Base-by-base conservation (phyloP, 83 land plant genomes). In the Picea abies region DNA sequence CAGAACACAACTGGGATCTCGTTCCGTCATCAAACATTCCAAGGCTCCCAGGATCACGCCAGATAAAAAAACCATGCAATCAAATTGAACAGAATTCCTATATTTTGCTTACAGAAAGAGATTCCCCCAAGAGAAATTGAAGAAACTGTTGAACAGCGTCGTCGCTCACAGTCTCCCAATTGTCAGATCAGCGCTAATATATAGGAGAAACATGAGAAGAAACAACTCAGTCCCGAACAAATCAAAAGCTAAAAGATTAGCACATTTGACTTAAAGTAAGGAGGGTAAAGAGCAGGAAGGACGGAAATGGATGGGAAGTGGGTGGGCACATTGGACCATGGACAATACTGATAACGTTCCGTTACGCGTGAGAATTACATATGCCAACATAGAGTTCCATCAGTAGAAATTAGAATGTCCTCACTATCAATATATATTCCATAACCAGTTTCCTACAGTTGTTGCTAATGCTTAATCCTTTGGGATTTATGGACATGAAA, bases 221-320 rank as follows among this genome's bases (percentile, higher is more conserved):
- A 22, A 25, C 44, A 73, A 20, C 47, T 73, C 60, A 73, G 47
- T 47, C 29, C 77, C 77, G 47, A 73, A 47, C 39, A 41, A 22
- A 73, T 44, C 56, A 47, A 73, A 73, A 73, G 77, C 25, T 52
- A 73, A 73, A 73, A 41, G 5, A 47, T 41, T 71, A 32, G 22
- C 76, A n/a, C 41, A 71, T 19, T 35, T 35, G 26, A 20, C 52
- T n/a, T 47, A 44, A 73, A 73, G 77, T 73, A 72, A 41, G 56
- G 56, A 73, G 52, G 77, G 47, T 73, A 73, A 73, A 73, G 11
- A 35, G 77, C 60, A 73, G 77, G 56, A 73, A 73, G 56, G 22
- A 15, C 4, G 60, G 60, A 47, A 35, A 44, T 73, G 77, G 77
- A 73, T 73, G 77, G 26, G 58, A 73, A 73, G 77, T 73, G 60